These are phyloP conservation scores for Tarenaya hassleriana DNA, from an alignment of 345 rosid species.

Conservation along the genomic window DNA sequence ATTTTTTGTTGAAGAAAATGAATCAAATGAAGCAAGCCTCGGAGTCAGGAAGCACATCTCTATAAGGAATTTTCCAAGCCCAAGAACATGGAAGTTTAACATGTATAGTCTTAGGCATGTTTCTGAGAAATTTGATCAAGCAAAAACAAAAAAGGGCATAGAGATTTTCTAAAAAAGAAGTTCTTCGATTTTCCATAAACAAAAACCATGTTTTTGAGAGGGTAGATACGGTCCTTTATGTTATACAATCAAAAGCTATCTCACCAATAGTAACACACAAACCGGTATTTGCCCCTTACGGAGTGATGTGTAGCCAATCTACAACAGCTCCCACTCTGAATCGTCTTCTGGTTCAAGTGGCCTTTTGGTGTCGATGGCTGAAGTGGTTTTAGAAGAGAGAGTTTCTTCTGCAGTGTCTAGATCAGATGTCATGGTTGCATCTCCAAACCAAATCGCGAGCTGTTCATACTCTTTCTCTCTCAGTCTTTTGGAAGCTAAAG, in stretches of 20 bases:
- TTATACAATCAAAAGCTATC: constrained; percentile 1
- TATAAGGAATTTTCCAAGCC: no score
- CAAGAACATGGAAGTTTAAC: no score
- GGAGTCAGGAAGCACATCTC: no score
- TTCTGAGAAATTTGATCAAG: no score
- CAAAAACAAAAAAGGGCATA: no score
- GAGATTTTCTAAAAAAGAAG: neutral
- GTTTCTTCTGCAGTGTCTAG: constrained; percentile 23
- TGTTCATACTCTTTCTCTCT: constrained; percentile 66
- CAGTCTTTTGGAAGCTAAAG: constrained; percentile 49
- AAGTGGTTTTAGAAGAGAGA: constrained; percentile 9
- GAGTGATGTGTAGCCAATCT: constrained; percentile 20
- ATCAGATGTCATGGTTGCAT: constrained; percentile 37
- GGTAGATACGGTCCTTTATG: constrained; percentile 18
- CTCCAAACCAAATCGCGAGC: constrained; percentile 72
- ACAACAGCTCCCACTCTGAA: constrained; percentile 67
- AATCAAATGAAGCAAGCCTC: no score
- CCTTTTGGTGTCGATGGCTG: constrained; percentile 20
- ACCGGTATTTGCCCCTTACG: constrained; percentile 1
- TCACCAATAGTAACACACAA: constrained; percentile 5
- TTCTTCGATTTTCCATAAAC: constrained; percentile 2
- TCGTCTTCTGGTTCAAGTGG: constrained; percentile 27
- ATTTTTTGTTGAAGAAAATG: neutral
- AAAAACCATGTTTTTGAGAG: constrained; percentile 22
- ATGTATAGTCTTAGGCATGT: no score